Evolutionary conservation across 495 filamentous ascomycete species (phyloP).

Genomic region (Xylaria sp.): DNA sequence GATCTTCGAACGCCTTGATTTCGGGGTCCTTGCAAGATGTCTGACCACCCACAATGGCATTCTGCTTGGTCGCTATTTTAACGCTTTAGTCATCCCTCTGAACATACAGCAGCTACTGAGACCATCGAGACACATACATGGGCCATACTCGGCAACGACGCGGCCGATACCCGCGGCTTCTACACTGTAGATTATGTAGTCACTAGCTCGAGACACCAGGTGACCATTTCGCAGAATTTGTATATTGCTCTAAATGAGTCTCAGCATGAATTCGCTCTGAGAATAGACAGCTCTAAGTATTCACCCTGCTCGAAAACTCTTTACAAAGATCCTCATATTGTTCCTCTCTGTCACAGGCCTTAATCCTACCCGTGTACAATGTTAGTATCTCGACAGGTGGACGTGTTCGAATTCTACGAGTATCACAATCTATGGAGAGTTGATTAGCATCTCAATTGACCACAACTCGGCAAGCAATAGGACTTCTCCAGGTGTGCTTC

Average conservation of each 20-base stretch:
- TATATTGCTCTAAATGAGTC: constrained; percentile 68
- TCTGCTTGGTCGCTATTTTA: constrained; percentile 81
- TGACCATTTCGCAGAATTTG: constrained; percentile 89
- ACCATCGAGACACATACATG: constrained; percentile 70
- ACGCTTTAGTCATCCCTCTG: constrained; percentile 29
- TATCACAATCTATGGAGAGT: constrained; percentile 23
- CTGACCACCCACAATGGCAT: constrained; percentile 94
- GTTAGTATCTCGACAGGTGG: constrained; percentile 23
- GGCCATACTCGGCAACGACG: constrained; percentile 85
- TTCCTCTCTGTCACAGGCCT: constrained; percentile 90
- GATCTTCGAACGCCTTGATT: constrained; percentile 87
- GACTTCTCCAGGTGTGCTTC: constrained; percentile 51
- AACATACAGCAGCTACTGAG: neutral
- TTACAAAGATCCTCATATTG: constrained; percentile 76
- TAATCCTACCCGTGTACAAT: constrained; percentile 67
- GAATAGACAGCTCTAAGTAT: constrained; percentile 45
- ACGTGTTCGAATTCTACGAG: constrained; percentile 20
- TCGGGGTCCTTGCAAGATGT: constrained; percentile 98
- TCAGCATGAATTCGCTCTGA: constrained; percentile 60
- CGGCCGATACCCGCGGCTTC: constrained; percentile 88
- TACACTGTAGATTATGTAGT: constrained; percentile 98
- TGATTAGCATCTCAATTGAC: constrained; percentile 30
- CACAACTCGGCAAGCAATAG: constrained; percentile 25
- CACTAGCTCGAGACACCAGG: constrained; percentile 90
- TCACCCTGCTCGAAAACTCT: constrained; percentile 78